Conservation (phyloP, 768 basidiomycete species). For the Coprinellus aureogranulatus region DNA sequence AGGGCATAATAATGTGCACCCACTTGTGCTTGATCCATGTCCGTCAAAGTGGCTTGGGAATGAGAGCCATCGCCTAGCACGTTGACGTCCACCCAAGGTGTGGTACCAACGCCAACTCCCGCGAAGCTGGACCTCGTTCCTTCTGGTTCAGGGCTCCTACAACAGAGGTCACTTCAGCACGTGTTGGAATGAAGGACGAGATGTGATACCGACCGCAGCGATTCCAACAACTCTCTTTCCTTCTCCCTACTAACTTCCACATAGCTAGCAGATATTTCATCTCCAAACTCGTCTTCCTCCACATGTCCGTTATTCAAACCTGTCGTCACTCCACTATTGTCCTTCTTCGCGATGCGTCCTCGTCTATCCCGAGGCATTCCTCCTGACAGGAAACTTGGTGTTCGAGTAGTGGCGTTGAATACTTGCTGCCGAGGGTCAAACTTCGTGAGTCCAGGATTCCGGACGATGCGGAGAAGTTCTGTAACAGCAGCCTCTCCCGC, state of each 20-base stretch:
- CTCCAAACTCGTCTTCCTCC: constrained; percentile 44
- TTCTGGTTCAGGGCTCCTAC: constrained; percentile 58
- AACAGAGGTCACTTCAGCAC: constrained; percentile 2
- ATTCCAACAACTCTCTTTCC: constrained; percentile 57
- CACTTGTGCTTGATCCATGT: constrained; percentile 74
- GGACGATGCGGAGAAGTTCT: constrained; percentile 64
- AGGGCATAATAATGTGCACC: background rate
- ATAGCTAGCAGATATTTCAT: constrained; percentile 50
- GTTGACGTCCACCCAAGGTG: constrained; percentile 38
- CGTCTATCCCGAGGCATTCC: constrained; percentile 75
- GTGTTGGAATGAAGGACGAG: constrained; percentile 1
- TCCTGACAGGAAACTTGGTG: constrained; percentile 70
- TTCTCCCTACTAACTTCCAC: constrained; percentile 44
- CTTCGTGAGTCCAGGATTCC: constrained; percentile 48
- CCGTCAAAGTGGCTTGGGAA: constrained; percentile 23
- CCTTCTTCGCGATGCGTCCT: constrained; percentile 63
- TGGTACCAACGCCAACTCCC: constrained; percentile 28
- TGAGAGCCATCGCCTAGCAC: constrained; percentile 62
- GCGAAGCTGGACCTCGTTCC: constrained; percentile 50
- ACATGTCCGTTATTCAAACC: constrained; percentile 30
- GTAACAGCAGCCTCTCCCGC: constrained; percentile 66
- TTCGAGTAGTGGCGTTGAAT: constrained; percentile 32
- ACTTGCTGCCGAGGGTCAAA: constrained; percentile 31
- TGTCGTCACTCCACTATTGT: constrained; percentile 33
- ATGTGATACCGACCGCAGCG: constrained; percentile 36